A percentile compares a stretch with the other conserved stretches of the same genome.
Conservation (phyloP, 768 basidiomycete genomes). For the Amanita rimosa region DNA sequence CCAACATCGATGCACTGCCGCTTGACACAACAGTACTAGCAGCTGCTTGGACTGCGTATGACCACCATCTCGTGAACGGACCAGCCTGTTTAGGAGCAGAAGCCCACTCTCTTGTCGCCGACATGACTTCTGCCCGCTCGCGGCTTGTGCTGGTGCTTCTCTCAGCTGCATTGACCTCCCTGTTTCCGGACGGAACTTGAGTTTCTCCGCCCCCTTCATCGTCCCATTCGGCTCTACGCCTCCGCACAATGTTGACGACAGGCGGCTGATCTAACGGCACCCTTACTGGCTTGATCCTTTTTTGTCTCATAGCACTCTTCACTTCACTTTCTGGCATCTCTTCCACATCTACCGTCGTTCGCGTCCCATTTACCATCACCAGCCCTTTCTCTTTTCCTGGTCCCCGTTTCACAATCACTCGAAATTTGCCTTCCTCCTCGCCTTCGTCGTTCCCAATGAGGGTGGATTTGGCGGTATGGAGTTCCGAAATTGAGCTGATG, state of each 20-base stretch:
- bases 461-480: not conserved
- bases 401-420: slow-evolving; percentile 61
- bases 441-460: not conserved
- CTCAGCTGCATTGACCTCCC: not conserved
- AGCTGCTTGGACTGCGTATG: slow-evolving; percentile 59
- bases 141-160: slow-evolving; percentile 9
- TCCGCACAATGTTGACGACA: slow-evolving; percentile 59
- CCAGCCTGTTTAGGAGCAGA: slow-evolving; percentile 58
- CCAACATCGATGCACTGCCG: slow-evolving; percentile 19
- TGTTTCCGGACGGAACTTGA: slow-evolving; percentile 10
- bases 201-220: slow-evolving; percentile 28
- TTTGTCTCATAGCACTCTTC: slow-evolving; percentile 71
- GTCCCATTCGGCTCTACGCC: slow-evolving; percentile 65
- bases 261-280: slow-evolving; percentile 93
- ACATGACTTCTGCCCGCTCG: slow-evolving; percentile 5
- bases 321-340: slow-evolving; percentile 82
- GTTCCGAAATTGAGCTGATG: not conserved
- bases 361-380: slow-evolving; percentile 85
- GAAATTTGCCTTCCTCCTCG: slow-evolving; percentile 6
- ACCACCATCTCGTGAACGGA: slow-evolving; percentile 61
- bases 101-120: slow-evolving; percentile 27
- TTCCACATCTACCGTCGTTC: slow-evolving; percentile 77
- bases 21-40: slow-evolving; percentile 74
- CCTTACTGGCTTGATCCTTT: slow-evolving; percentile 74
- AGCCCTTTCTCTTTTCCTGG: slow-evolving; percentile 70